Conservation (phyloP, 176 grass and related monocot species). For the Sorghum bicolor region Sorghum_bicolor_NCBIv3 NC_012873.2:5480001-5480500, state of each 20-base stretch:
- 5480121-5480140: not conserved
- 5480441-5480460: too few relatives aligned
- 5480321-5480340: too few relatives aligned
- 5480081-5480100: constrained; percentile 13
- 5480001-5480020: not conserved
- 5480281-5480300: too few relatives aligned
- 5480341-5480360: too few relatives aligned
- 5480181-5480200: not conserved
- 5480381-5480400: too few relatives aligned
- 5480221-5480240: not conserved
- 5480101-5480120: not conserved
- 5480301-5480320: too few relatives aligned
- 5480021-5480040: constrained; percentile 53
- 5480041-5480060: constrained; percentile 34
- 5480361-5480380: too few relatives aligned
- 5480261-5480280: too few relatives aligned
- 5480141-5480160: not conserved
- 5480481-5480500: too few relatives aligned
- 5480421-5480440: too few relatives aligned
- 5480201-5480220: not conserved
- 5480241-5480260: not conserved
- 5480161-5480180: not conserved
- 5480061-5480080: constrained; percentile 27
- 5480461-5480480: too few relatives aligned
- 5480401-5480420: too few relatives aligned